Conservation (phyloP, 2,329 filamentous ascomycete genomes). For the Clarireedia hainanense region DNA sequence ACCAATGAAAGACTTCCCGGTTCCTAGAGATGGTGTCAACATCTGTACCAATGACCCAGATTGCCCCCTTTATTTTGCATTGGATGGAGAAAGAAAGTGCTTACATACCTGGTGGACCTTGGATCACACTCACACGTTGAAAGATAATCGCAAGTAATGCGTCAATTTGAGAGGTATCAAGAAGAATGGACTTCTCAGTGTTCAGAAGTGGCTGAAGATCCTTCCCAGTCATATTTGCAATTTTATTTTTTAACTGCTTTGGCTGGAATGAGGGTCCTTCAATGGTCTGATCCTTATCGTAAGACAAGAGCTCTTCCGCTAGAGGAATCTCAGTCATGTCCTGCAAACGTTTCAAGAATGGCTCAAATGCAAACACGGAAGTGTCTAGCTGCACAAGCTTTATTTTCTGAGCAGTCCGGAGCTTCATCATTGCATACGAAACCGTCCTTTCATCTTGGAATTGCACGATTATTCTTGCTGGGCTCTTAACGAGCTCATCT, state of each 20-base stretch:
- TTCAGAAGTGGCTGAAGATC: conserved; percentile 30
- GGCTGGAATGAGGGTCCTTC: conserved; percentile 16
- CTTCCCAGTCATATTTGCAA: conserved; percentile 16
- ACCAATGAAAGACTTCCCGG: conserved; percentile 69
- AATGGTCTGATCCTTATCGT: conserved; percentile 15
- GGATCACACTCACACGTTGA: conserved; percentile 52
- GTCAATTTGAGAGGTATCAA: conserved; percentile 47
- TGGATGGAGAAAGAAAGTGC: not conserved
- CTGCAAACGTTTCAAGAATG: conserved; percentile 53
- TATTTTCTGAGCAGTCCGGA: conserved; percentile 32
- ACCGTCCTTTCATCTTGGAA: conserved; percentile 41
- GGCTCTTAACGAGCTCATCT: conserved; percentile 34
- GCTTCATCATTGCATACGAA: conserved; percentile 36
- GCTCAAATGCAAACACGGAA: conserved; percentile 61
- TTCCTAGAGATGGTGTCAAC: conserved; percentile 39
- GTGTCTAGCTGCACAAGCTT: conserved; percentile 55
- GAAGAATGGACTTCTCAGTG: conserved; percentile 27
- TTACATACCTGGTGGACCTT: conserved; percentile 55
- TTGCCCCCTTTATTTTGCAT: too few relatives aligned
- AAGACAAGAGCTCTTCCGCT: conserved; percentile 41
- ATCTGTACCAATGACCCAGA: not conserved
- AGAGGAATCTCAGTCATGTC: conserved; percentile 48
- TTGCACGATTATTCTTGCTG: conserved; percentile 43
- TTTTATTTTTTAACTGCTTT: conserved; percentile 19
- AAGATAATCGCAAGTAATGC: conserved; percentile 48